Evolutionary conservation across 371 early-diverging fungal species (phyloP).

Genomic region (Massospora cicadina): DNA sequence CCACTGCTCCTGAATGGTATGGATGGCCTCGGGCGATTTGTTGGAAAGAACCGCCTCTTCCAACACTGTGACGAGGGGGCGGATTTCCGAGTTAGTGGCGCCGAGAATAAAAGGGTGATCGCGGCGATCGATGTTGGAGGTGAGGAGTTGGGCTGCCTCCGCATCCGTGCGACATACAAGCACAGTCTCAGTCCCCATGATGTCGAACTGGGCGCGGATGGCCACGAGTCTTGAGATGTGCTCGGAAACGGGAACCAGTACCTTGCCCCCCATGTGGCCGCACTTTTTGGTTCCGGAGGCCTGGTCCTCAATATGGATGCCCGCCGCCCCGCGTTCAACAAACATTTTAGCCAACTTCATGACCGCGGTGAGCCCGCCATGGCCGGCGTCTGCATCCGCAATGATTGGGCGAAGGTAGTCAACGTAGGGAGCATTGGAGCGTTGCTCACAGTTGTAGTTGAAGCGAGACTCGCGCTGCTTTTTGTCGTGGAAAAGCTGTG

Average conservation of each 20-base stretch:
- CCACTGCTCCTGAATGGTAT: conserved; percentile 82
- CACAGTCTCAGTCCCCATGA: conserved; percentile 92
- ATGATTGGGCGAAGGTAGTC: conserved; percentile 93
- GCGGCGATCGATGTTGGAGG: conserved; percentile 87
- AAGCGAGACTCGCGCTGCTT: conserved; percentile 86
- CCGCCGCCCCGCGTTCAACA: conserved; percentile 82
- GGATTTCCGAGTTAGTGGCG: conserved; percentile 56
- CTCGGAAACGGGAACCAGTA: conserved; percentile 88
- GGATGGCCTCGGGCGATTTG: conserved; percentile 51
- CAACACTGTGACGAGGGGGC: conserved; percentile 60
- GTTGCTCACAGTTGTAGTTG: conserved; percentile 39
- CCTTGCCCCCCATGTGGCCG: conserved; percentile 98
- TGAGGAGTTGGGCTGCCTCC: conserved; percentile 92
- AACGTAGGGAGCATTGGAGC: conserved; percentile 49
- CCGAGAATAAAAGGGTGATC: conserved; percentile 95
- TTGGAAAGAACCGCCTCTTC: conserved; percentile 59
- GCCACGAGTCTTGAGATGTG: conserved; percentile 95
- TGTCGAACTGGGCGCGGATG: conserved; percentile 91
- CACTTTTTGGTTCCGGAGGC: conserved; percentile 95
- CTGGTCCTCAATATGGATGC: conserved; percentile 89
- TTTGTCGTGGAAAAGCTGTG: conserved; percentile 95
- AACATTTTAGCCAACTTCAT: conserved; percentile 90
- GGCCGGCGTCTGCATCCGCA: conserved; percentile 96
- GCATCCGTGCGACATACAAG: conserved; percentile 93
- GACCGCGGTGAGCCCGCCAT: conserved; percentile 81